Evolutionary conservation across 129 eudicot species (phyloP).

Genomic region (Tagetes erecta): DNA sequence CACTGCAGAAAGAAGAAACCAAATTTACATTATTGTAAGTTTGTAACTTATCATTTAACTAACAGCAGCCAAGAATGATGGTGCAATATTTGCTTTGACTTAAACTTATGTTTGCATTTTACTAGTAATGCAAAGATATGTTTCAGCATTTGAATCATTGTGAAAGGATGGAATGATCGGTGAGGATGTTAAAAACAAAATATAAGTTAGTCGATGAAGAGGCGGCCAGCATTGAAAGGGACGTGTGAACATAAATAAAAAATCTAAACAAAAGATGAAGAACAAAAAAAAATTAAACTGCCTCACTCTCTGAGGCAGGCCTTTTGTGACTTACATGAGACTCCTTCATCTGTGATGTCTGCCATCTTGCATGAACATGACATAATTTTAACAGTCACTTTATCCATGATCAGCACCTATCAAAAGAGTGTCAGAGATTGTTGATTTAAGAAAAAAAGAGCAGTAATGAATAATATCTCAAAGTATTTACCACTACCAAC

Average conservation of each 20-base stretch:
- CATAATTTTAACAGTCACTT: slow-evolving; percentile 80
- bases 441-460: not conserved
- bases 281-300: slow-evolving; percentile 15
- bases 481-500: not conserved
- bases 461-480: not conserved
- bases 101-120: not conserved
- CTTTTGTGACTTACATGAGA: slow-evolving; percentile 73
- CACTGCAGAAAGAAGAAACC: slow-evolving; percentile 50
- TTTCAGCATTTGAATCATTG: slow-evolving; percentile 12
- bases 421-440: slow-evolving; percentile 25
- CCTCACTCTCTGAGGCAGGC: slow-evolving; percentile 28
- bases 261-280: slow-evolving; percentile 4
- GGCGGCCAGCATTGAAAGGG: slow-evolving; percentile 18
- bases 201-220: not conserved
- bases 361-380: slow-evolving; percentile 96
- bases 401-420: slow-evolving; percentile 95
- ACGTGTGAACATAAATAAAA: slow-evolving; percentile 8
- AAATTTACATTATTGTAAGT: not conserved
- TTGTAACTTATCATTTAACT: slow-evolving; percentile 8
- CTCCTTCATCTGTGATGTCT: slow-evolving; percentile 93
- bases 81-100: slow-evolving; percentile 23
- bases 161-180: slow-evolving; percentile 1
- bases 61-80: not conserved
- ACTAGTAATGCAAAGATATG: not conserved
- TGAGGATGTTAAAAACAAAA: slow-evolving; percentile 11